Percentiles rank a stretch among this genome's conserved stretches.
phyloP scores from a whole-genome alignment of 208 protist genomes.

The Acanthamoeba castellanii region DNA sequence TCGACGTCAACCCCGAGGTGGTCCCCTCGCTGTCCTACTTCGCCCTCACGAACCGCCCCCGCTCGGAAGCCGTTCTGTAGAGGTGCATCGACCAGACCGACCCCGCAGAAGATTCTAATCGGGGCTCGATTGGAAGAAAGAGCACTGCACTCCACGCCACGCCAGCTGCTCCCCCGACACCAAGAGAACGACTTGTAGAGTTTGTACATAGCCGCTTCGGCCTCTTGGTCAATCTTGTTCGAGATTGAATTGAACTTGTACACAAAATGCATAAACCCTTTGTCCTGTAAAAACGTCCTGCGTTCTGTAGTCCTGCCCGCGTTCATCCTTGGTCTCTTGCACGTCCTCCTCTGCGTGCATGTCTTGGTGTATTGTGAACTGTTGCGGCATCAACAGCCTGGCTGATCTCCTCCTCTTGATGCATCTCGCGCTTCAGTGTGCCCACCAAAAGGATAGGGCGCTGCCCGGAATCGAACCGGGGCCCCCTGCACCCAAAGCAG shows the following conservation, averaged over 20 bases:
- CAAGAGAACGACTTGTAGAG: not conserved
- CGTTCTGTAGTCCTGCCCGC: too few relatives aligned
- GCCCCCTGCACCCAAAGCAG: constrained; percentile 36
- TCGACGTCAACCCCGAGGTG: not conserved
- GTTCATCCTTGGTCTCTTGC: too few relatives aligned
- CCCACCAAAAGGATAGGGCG: not conserved
- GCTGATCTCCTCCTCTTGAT: too few relatives aligned
- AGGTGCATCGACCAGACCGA: not conserved
- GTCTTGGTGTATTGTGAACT: too few relatives aligned
- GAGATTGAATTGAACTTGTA: too few relatives aligned
- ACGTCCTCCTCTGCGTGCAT: too few relatives aligned
- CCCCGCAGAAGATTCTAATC: not conserved
- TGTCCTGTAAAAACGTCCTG: too few relatives aligned
- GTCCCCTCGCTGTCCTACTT: constrained; percentile 1
- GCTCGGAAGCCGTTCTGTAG: constrained; percentile 5
- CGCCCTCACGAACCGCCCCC: not conserved
- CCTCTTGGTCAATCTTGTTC: too few relatives aligned
- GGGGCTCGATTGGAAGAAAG: not conserved
- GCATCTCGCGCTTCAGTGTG: too few relatives aligned
- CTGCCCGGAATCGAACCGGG: constrained; percentile 36
- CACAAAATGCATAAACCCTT: too few relatives aligned
- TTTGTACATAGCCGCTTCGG: not conserved
- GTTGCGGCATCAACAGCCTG: too few relatives aligned
- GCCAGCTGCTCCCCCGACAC: too few relatives aligned
- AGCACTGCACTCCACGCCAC: not conserved